Percentiles rank a stretch among this genome's conserved stretches.
phyloP scores from a whole-genome alignment of 805 yeast species.

The Debaryomyces maramus region DNA sequence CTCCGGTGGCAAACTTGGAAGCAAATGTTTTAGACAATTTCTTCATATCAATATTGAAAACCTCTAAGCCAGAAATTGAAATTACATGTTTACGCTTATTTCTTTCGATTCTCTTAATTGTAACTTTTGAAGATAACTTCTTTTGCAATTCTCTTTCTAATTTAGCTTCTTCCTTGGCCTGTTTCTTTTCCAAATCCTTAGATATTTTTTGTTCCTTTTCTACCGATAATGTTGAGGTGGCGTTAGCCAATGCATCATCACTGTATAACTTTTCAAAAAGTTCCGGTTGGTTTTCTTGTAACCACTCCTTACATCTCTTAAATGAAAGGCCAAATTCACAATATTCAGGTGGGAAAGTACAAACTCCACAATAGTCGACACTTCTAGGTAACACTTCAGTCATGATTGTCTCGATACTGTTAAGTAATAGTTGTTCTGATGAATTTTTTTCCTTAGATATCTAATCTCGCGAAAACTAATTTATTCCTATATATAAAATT shows the following conservation, averaged over 20 bases:
- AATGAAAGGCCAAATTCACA: constrained; percentile 88
- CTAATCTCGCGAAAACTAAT: too few species aligned
- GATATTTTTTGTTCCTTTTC: constrained; percentile 84
- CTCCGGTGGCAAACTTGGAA: constrained; percentile 93
- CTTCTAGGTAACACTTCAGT: constrained; percentile 30
- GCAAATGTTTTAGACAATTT: constrained; percentile 91
- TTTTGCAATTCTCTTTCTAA: constrained; percentile 81
- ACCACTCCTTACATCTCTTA: constrained; percentile 84
- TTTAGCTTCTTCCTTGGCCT: constrained; percentile 80
- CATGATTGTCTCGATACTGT: constrained; percentile 22
- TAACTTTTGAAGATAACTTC: constrained; percentile 75
- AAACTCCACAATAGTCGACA: constrained; percentile 72
- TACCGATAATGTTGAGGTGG: constrained; percentile 58
- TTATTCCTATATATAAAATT: too few species aligned
- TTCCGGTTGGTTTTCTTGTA: constrained; percentile 57
- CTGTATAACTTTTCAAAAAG: constrained; percentile 61
- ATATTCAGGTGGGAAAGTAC: constrained; percentile 84
- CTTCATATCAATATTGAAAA: constrained; percentile 84
- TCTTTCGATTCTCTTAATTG: constrained; percentile 84
- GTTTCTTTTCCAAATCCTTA: constrained; percentile 79
- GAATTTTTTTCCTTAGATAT: too few species aligned
- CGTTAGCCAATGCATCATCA: constrained; percentile 55
- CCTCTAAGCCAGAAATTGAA: constrained; percentile 84
- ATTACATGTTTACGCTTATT: constrained; percentile 86
- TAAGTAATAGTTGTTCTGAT: background rate